Conservation (phyloP, 2,329 filamentous ascomycete species). For the Curvularia sp. region DNA sequence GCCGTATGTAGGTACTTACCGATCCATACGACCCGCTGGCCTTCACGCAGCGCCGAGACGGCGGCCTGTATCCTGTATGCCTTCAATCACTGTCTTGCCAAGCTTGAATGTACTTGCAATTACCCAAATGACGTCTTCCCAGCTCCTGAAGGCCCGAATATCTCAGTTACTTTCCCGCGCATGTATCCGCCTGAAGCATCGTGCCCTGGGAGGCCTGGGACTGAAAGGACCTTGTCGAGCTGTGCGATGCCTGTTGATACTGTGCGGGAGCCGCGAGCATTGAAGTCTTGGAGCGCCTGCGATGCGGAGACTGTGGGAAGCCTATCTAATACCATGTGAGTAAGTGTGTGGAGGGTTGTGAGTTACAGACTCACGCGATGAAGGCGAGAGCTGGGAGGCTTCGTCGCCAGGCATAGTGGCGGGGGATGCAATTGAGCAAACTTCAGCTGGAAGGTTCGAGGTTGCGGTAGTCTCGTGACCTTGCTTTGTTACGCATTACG, state of each 20-base stretch:
- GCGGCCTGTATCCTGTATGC: slow-evolving; percentile 71
- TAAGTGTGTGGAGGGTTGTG: slow-evolving; percentile 1
- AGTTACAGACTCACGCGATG: slow-evolving; percentile 47
- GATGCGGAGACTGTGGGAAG: slow-evolving; percentile 79
- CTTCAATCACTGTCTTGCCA: slow-evolving; percentile 32
- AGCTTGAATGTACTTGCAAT: slow-evolving; percentile 44
- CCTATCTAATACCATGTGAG: slow-evolving; percentile 63
- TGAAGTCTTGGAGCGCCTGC: slow-evolving; percentile 69
- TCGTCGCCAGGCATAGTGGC: slow-evolving; percentile 42
- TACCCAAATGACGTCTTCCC: slow-evolving; percentile 87
- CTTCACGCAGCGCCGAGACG: slow-evolving; percentile 66
- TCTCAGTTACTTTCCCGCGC: slow-evolving; percentile 80
- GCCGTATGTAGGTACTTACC: slow-evolving; percentile 63
- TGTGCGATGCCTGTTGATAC: slow-evolving; percentile 57
- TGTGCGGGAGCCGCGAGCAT: slow-evolving; percentile 57
- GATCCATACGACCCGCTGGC: slow-evolving; percentile 78
- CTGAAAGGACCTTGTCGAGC: slow-evolving; percentile 55
- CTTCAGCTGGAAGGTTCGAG: slow-evolving; percentile 11
- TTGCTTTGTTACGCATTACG: slow-evolving; percentile 25
- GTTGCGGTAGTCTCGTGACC: slow-evolving; percentile 30
- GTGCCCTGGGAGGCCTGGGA: slow-evolving; percentile 34
- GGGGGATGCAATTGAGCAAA: slow-evolving; percentile 7
- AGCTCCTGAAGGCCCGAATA: slow-evolving; percentile 85
- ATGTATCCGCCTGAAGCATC: slow-evolving; percentile 62
- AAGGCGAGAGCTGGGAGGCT: slow-evolving; percentile 36